phyloP scores from a whole-genome alignment of 148 eudicot species.

The Pouteria glomerata region DNA sequence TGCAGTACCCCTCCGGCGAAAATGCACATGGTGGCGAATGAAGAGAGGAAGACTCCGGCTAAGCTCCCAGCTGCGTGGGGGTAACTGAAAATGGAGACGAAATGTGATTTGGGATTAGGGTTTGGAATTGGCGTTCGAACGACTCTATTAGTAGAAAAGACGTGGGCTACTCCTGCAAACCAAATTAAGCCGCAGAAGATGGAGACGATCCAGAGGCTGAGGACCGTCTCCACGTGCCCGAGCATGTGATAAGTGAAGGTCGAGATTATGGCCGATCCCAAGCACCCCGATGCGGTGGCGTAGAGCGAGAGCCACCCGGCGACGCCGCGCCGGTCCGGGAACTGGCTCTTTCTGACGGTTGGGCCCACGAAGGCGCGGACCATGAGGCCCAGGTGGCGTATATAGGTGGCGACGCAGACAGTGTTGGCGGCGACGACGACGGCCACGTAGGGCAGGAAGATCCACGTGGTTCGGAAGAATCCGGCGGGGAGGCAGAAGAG shows the following conservation, averaged over 20 bases:
- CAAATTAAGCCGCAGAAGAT: conserved; percentile 42
- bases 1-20: conserved; percentile 34
- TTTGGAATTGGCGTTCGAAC: not conserved
- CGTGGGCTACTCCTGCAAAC: conserved; percentile 30
- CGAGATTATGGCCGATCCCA: conserved; percentile 34
- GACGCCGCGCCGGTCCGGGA: conserved; percentile 24
- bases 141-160: conserved; percentile 19
- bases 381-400: conserved; percentile 48
- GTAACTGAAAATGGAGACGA: conserved; percentile 34
- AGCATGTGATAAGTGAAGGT: conserved; percentile 42
- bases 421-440: conserved; percentile 32
- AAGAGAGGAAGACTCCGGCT: conserved; percentile 36
- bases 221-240: conserved; percentile 23
- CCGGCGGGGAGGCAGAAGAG: conserved; percentile 52
- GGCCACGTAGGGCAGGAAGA: conserved; percentile 37
- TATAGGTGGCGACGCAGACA: conserved; percentile 25
- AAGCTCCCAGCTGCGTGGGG: conserved; percentile 49
- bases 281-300: conserved; percentile 40
- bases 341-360: conserved; percentile 15
- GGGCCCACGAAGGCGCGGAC: conserved; percentile 30
- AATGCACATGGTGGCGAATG: conserved; percentile 36
- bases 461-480: conserved; percentile 30
- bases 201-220: conserved; percentile 44
- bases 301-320: conserved; percentile 40
- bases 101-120: conserved; percentile 19